A percentile compares a stretch with the other conserved stretches of the same genome.
Conservation (phyloP, 805 yeast genomes). For the Myxozyma neglecta region DNA sequence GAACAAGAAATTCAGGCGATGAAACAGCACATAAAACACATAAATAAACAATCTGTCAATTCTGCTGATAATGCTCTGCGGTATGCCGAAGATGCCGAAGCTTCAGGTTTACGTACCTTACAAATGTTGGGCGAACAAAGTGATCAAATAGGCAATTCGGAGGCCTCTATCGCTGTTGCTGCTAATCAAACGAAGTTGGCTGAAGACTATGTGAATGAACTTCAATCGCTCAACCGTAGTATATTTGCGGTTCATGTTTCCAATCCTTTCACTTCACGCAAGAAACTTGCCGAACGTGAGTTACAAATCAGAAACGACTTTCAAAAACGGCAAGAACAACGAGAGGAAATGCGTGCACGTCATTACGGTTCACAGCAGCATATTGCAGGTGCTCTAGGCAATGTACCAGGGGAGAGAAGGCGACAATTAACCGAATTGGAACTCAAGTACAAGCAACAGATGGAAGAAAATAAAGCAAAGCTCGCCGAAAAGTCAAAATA, state of each 20-base stretch:
- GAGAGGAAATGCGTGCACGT: slow-evolving; percentile 59
- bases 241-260: slow-evolving; percentile 75
- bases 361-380: slow-evolving; percentile 68
- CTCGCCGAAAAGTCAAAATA: slow-evolving; percentile 63
- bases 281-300: slow-evolving; percentile 72
- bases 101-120: slow-evolving; percentile 73
- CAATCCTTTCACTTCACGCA: slow-evolving; percentile 86
- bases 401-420: slow-evolving; percentile 31
- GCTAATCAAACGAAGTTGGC: slow-evolving; percentile 80
- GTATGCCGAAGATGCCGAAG: slow-evolving; percentile 70
- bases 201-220: slow-evolving; percentile 74
- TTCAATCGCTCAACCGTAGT: slow-evolving; percentile 75
- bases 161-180: slow-evolving; percentile 70
- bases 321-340: slow-evolving; percentile 58
- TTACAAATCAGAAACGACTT: slow-evolving; percentile 61
- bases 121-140: slow-evolving; percentile 93
- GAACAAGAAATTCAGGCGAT: slow-evolving; percentile 84
- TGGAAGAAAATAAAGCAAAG: slow-evolving; percentile 53
- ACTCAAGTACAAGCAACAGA: slow-evolving; percentile 33
- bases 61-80: slow-evolving; percentile 80
- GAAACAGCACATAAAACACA: slow-evolving; percentile 75
- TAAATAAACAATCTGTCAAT: slow-evolving; percentile 82
- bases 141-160: slow-evolving; percentile 77
- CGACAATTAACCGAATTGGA: slow-evolving; percentile 24
- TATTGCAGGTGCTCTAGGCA: slow-evolving; percentile 50